Percentiles rank a stretch among this genome's conserved stretches.
Conservation (phyloP, 345 rosid species). For the Lumnitzera littorea region DNA sequence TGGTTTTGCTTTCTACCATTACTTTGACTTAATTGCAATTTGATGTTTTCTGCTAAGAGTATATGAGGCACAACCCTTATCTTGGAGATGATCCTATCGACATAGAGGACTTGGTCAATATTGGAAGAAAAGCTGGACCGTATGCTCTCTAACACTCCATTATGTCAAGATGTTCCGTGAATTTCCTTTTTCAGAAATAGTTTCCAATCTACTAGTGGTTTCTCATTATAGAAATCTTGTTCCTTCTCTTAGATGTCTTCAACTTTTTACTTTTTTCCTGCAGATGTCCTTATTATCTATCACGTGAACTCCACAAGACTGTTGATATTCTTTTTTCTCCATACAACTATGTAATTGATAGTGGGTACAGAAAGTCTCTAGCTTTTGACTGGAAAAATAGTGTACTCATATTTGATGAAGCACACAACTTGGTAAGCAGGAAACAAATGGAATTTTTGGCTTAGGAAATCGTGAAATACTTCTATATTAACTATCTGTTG, state of each 20-base stretch:
- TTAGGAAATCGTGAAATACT: constrained; percentile 1
- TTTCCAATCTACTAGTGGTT: background rate
- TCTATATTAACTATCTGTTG: background rate
- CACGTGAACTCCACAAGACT: constrained; percentile 79
- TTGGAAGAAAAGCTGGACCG: constrained; percentile 79
- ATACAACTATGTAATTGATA: constrained; percentile 86
- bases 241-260: constrained; percentile 5
- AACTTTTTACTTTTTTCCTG: constrained; percentile 16
- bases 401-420: constrained; percentile 89
- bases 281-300: constrained; percentile 82
- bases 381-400: constrained; percentile 56
- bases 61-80: constrained; percentile 55
- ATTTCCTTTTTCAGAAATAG: background rate
- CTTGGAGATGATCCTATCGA: constrained; percentile 85
- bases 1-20: background rate
- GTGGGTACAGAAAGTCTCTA: constrained; percentile 53
- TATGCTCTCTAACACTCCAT: constrained; percentile 31
- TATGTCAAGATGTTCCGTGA: constrained; percentile 2
- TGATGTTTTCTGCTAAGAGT: constrained; percentile 27
- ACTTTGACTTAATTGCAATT: background rate
- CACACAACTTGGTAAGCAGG: constrained; percentile 86
- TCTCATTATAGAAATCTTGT: background rate
- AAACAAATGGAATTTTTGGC: constrained; percentile 5
- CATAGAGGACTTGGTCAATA: constrained; percentile 86
- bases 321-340: constrained; percentile 89